Conservation (phyloP, 345 rosid species). For the Gossypium herbaceum region DNA sequence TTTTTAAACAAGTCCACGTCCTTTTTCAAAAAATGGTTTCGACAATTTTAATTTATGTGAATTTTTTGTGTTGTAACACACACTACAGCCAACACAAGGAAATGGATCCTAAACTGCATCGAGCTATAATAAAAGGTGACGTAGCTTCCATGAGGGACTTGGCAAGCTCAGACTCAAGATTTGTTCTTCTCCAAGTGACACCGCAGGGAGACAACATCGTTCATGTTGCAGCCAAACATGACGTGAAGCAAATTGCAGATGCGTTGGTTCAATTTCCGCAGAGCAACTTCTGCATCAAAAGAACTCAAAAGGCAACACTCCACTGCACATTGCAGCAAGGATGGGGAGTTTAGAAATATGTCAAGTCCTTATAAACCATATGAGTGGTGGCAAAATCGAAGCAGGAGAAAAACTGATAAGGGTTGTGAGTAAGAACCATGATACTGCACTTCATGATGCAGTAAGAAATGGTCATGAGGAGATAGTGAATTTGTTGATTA, state of each 20-base stretch:
- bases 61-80: background rate
- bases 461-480: conserved; percentile 12
- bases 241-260: background rate
- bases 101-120: background rate
- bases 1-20: too few relatives aligned
- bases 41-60: too few relatives aligned
- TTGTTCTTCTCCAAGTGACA: background rate
- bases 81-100: background rate
- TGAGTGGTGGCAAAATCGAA: conserved; percentile 14
- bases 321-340: background rate
- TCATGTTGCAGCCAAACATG: conserved; percentile 2
- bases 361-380: background rate
- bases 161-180: background rate
- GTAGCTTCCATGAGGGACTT: background rate
- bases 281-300: background rate
- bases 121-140: background rate
- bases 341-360: background rate
- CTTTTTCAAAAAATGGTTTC: too few relatives aligned
- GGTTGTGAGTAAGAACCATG: conserved; percentile 17
- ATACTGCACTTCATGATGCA: conserved; percentile 23
- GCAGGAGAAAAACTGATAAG: conserved; percentile 2
- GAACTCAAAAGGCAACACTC: background rate
- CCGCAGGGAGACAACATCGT: background rate
- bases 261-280: background rate
- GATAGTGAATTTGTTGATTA: conserved; percentile 6